These are phyloP conservation scores for Hansenula sp. DNA, from an alignment of 1,139 yeast genomes.

Conservation along the genomic window DNA sequence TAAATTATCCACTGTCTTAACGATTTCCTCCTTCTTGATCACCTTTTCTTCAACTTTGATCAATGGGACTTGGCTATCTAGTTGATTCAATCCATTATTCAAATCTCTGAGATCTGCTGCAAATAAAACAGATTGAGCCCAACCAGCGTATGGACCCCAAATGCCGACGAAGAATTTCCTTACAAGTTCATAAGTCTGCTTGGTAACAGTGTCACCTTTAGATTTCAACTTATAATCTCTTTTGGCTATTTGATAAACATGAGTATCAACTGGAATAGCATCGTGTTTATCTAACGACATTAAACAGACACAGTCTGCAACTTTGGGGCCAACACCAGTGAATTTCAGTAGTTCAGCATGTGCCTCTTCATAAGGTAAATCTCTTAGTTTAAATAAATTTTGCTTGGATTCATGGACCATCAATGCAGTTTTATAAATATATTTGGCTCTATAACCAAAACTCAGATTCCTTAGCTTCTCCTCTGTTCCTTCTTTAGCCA, in stretches of 20 bases:
- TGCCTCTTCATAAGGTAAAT: constrained; percentile 48
- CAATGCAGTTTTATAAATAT: constrained; percentile 74
- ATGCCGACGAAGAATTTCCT: constrained; percentile 56
- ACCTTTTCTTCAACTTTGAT: constrained; percentile 15
- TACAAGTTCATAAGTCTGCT: constrained; percentile 53
- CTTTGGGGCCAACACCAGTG: constrained; percentile 96
- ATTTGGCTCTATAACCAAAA: constrained; percentile 93
- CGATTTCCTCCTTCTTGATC: constrained; percentile 5
- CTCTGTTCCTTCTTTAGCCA: constrained; percentile 39
- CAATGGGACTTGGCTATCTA: constrained; percentile 20
- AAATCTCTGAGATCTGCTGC: constrained; percentile 74
- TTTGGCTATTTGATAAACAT: constrained; percentile 87
- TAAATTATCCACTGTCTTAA: constrained; percentile 7
- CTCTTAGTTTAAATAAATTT: constrained; percentile 37
- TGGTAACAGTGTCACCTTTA: constrained; percentile 27
- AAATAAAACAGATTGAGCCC: constrained; percentile 95
- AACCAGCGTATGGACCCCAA: constrained; percentile 94
- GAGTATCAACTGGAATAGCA: constrained; percentile 94
- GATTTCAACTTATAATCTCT: constrained; percentile 70
- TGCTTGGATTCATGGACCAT: constrained; percentile 35
- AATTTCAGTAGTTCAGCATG: constrained; percentile 64
- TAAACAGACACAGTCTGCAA: constrained; percentile 90
- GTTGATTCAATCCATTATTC: constrained; percentile 51
- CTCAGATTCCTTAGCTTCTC: constrained; percentile 39
- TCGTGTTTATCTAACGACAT: constrained; percentile 88